These are phyloP conservation scores for Aspergillus eucalypticola DNA, from an alignment of 2,329 filamentous ascomycete species.

Conservation along the genomic window DNA sequence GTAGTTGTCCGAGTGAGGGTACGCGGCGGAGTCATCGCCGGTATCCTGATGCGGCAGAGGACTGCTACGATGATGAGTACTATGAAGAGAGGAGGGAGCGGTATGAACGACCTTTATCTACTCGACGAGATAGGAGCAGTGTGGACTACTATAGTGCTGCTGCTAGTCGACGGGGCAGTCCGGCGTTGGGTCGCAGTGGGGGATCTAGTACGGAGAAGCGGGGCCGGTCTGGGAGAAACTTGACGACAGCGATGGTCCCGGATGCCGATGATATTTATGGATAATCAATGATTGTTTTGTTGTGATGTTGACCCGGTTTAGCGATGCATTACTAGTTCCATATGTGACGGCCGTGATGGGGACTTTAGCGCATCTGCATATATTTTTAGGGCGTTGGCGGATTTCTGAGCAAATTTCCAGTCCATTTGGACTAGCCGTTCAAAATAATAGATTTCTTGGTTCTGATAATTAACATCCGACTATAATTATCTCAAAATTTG, in stretches of 20 bases:
- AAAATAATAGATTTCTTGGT: too few species aligned
- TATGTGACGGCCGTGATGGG: background rate
- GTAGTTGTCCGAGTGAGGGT: background rate
- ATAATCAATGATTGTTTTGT: slow-evolving; percentile 21
- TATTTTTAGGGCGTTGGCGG: background rate
- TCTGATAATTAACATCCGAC: too few species aligned
- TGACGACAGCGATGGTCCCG: slow-evolving; percentile 41
- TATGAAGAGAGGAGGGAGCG: background rate
- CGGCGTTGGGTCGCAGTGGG: slow-evolving; percentile 10
- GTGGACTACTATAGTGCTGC: slow-evolving; percentile 4
- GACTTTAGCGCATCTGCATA: background rate
- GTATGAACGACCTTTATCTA: background rate
- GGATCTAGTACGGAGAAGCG: background rate
- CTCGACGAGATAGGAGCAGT: background rate
- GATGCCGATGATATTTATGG: slow-evolving; percentile 40
- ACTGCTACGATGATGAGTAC: background rate
- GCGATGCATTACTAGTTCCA: background rate
- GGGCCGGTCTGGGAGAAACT: slow-evolving; percentile 23
- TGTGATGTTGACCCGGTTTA: background rate
- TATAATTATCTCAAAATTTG: too few species aligned
- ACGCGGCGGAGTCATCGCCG: background rate
- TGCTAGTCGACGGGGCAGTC: background rate
- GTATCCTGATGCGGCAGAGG: background rate
- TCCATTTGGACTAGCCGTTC: too few species aligned
- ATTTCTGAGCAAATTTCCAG: background rate